Evolutionary conservation across 192 early-diverging fungal species (phyloP).

Genomic region (Radiomyces spectabilis): DNA sequence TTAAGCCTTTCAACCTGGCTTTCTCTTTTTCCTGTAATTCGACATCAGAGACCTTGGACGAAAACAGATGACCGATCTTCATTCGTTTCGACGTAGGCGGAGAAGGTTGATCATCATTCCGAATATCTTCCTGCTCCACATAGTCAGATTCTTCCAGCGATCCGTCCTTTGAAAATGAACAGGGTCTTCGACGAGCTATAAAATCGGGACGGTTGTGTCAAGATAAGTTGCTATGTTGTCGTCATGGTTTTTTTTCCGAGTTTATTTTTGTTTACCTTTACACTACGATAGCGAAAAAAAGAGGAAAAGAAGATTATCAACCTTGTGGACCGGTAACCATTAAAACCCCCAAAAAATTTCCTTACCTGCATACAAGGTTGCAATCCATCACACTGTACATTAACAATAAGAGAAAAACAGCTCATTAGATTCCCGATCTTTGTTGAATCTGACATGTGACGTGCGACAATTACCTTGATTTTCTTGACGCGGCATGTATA

Average conservation of each 20-base stretch:
- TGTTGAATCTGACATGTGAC: too few relatives aligned
- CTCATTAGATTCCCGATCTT: background rate
- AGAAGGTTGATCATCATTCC: background rate
- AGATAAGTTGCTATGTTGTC: background rate
- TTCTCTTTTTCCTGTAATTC: background rate
- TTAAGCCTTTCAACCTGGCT: background rate
- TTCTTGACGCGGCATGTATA: constrained; percentile 7
- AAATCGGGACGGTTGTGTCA: background rate
- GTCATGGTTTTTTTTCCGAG: background rate
- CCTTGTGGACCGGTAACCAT: background rate
- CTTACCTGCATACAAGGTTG: constrained; percentile 11
- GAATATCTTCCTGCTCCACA: background rate
- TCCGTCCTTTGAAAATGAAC: constrained; percentile 3
- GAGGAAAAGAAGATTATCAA: background rate
- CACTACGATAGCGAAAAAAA: background rate
- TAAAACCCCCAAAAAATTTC: background rate
- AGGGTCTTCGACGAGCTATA: constrained; percentile 2
- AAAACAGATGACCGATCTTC: background rate
- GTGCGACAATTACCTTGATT: constrained; percentile 2
- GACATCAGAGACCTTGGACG: background rate
- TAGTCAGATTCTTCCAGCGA: background rate
- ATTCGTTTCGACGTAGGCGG: background rate
- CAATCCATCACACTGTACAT: constrained; percentile 6
- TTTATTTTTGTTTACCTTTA: constrained; percentile 2
- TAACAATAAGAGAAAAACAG: background rate